phyloP scores from a whole-genome alignment of 768 basidiomycete species.

The Multifurca ochricompacta region DNA sequence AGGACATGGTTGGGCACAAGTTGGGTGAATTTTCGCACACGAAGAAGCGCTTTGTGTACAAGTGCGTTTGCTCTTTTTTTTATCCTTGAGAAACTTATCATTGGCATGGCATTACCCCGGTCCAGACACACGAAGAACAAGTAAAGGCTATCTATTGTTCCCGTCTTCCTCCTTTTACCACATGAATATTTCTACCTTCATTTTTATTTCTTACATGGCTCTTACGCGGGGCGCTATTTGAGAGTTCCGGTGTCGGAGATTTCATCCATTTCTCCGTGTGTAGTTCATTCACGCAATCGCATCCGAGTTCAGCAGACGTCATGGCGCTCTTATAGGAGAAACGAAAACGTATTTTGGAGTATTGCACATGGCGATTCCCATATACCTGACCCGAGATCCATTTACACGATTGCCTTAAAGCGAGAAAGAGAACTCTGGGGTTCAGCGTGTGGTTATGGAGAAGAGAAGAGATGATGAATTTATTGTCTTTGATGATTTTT shows the following conservation, averaged over 20 bases:
- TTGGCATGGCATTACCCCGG: not conserved
- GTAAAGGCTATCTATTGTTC: conserved; percentile 23
- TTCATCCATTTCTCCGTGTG: too few species aligned
- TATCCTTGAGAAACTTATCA: not conserved
- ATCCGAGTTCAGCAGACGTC: too few species aligned
- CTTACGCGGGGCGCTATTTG: not conserved
- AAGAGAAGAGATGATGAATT: too few species aligned
- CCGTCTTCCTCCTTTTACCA: not conserved
- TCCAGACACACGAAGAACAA: conserved; percentile 38
- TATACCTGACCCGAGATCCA: too few species aligned
- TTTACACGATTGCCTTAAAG: too few species aligned
- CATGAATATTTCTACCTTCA: not conserved
- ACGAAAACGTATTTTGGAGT: too few species aligned
- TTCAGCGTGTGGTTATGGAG: too few species aligned
- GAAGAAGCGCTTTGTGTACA: conserved; percentile 78
- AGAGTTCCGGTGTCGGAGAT: too few species aligned
- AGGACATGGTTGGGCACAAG: conserved; percentile 99
- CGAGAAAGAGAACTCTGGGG: too few species aligned
- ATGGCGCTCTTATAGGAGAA: too few species aligned
- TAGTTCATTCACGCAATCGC: too few species aligned
- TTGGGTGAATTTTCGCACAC: conserved; percentile 92
- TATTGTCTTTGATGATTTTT: not conserved
- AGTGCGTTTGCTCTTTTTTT: conserved; percentile 43
- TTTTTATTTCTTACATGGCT: not conserved
- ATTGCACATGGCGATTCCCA: too few species aligned